A percentile compares a stretch with the other conserved stretches of the same genome.
Conservation (phyloP, 208 protist species). For the Wallacemonas sp. region DNA sequence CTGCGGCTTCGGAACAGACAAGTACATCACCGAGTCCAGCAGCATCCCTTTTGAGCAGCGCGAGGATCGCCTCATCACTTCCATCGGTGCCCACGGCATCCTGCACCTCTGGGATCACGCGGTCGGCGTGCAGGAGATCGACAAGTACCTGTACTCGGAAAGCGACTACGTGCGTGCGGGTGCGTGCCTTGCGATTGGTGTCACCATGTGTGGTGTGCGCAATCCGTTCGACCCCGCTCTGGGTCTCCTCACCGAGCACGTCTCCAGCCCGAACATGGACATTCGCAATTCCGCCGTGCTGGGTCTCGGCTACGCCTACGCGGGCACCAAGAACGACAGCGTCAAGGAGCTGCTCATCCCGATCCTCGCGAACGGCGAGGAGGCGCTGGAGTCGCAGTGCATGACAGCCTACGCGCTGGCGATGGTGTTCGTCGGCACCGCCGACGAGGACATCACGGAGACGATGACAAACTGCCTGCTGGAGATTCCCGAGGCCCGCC, state of each 20-base stretch:
- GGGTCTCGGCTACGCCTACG: constrained; percentile 98
- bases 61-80: constrained; percentile 96
- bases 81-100: constrained; percentile 96
- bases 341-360: constrained; percentile 95
- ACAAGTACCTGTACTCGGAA: constrained; percentile 96
- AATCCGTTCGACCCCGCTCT: constrained; percentile 95
- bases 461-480: constrained; percentile 93
- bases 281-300: constrained; percentile 92
- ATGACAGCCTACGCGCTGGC: constrained; percentile 96
- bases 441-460: constrained; percentile 94
- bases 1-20: constrained; percentile 97
- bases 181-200: constrained; percentile 94
- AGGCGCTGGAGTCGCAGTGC: constrained; percentile 92
- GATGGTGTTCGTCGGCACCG: constrained; percentile 96
- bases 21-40: constrained; percentile 91
- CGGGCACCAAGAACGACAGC: constrained; percentile 93
- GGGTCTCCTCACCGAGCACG: constrained; percentile 89
- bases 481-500: constrained; percentile 68
- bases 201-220: constrained; percentile 87
- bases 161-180: constrained; percentile 97
- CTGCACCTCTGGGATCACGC: constrained; percentile 98
- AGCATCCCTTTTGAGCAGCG: constrained; percentile 97
- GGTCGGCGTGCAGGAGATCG: constrained; percentile 94
- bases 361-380: constrained; percentile 91
- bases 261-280: constrained; percentile 64